These are phyloP conservation scores for Cylindrotheca fusiformis DNA, from an alignment of 108 stramenopile genomes.

Conservation along the genomic window DNA sequence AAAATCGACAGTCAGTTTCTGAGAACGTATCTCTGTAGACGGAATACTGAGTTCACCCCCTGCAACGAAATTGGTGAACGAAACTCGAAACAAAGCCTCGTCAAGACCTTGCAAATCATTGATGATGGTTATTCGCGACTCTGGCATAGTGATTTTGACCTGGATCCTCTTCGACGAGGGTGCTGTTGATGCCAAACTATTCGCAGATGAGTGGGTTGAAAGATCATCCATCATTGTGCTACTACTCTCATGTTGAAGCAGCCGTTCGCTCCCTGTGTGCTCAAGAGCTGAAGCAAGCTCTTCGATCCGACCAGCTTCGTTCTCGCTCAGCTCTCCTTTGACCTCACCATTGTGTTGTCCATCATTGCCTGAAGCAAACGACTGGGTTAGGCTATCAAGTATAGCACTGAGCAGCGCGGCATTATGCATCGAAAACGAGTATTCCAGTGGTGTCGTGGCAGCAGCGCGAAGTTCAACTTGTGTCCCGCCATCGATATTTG, in stretches of 20 bases:
- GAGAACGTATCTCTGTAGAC: not conserved
- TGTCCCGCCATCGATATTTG: conserved; percentile 18
- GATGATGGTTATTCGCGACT: conserved; percentile 59
- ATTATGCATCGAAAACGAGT: conserved; percentile 80
- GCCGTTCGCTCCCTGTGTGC: not conserved
- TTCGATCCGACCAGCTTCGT: conserved; percentile 53
- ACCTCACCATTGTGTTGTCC: not conserved
- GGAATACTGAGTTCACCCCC: conserved; percentile 19
- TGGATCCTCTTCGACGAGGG: conserved; percentile 20
- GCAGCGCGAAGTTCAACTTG: conserved; percentile 63
- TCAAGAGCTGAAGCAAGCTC: conserved; percentile 59
- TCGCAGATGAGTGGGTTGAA: not conserved
- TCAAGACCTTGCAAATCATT: conserved; percentile 88
- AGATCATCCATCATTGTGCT: not conserved
- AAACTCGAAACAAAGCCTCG: conserved; percentile 73
- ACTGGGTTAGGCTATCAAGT: conserved; percentile 48
- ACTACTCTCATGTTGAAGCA: conserved; percentile 1
- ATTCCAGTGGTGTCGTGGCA: conserved; percentile 56
- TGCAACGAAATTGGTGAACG: conserved; percentile 55
- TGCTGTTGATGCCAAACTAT: not conserved
- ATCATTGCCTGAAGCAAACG: conserved; percentile 24
- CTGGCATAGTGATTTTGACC: conserved; percentile 62
- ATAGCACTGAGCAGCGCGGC: conserved; percentile 73
- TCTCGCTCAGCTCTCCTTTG: conserved; percentile 38
- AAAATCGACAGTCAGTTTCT: conserved; percentile 34